Evolutionary conservation across 306 rosid species (phyloP), one percentile per base, ranked within the genome.

Genomic region (Begonia masoniana): DNA sequence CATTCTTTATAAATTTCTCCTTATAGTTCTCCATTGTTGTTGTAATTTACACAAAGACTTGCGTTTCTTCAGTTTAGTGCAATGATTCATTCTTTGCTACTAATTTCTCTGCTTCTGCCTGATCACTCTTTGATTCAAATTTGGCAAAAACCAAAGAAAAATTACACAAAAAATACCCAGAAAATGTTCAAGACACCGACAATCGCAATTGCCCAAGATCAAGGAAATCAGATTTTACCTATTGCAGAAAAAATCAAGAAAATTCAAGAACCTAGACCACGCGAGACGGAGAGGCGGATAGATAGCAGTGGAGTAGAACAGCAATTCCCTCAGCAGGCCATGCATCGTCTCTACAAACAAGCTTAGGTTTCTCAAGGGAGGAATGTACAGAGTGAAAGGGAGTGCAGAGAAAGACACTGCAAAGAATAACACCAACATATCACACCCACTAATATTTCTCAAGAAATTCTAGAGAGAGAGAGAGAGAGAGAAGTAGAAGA

Each of bases 341-440:
- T 80, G 84, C 71, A 83, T 56, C 58, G 80, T 67, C 59, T 72
- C 87, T 2, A 87, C 78, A 46, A 87, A 78, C 1, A 76, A 80
- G 51, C 56, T 87, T 0, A 87, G 58, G 76, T 76, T 81, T 56
- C 96, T 73, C 12, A 84, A 1, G 2, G 96, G 94, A 51, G 94
- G 94, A 49, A 87, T 42, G 46, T 87, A 83, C 9, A 87, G 89
- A 10, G 79, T 80, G 60, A 87, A 60, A 36, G 94, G 96, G 47
- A 72, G 71, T 3, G 78, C 84, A 10, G 82, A 87, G 62, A 83
- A 78, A 57, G 89, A 88, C 52, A 81, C 73, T n/a, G 94, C 70
- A 50, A 85, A 67, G 74, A 85, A 67, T 57, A 81, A 21, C 62
- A 78, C 71, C 69, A 81, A 15, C 77, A 81, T 70, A 41, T 10